Base-by-base conservation (phyloP, 495 filamentous ascomycete species). In the Saxophila tyrrhenica region DNA sequence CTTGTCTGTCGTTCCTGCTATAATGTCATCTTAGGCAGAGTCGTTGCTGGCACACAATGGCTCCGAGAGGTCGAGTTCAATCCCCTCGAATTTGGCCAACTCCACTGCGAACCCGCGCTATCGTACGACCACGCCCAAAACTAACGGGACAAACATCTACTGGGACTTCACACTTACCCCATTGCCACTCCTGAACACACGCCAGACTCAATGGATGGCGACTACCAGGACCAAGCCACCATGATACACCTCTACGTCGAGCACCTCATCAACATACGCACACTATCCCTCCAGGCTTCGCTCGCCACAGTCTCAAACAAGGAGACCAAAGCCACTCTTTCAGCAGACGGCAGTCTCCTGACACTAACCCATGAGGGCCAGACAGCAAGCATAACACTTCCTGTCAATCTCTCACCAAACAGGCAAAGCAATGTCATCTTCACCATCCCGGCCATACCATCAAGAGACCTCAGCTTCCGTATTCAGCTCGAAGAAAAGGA, bases 261-360 rank as follows among this genome's bases (percentile, higher is more conserved):
- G 73, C 78, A 92, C 0, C 76, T 96, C 3, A 74, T 81, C 55
- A 88, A 95, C 64, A 94, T 98, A 60, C 82, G 83, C 13, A 86
- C 90, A 66, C 75, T 94, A 43, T 86, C 85, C 2, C 70, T 94
- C 19, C 83, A 82, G 55, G 80, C 82, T 3, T 81, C 82, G 0
- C 72, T 92, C 1, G 73, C 76, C 15, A 75, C 76, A 1, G 68
- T 72, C 1, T 63, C 67, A 42, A 68, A 69, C 32, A 45, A 67
- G 1, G 64, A 72, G 20, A 71, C 82, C 19, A 72, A 66, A 51
- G 74, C 74, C 25, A 59, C 67, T 21, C 57, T 87, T 13, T 68
- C 72, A 19, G 60, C 73, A 13, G 72, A 81, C 52, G 73, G 77
- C 32, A 58, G 46, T 58, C 72, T 59, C 50, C 69, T 89, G 25